phyloP scores from a whole-genome alignment of 805 yeast species.

The Brettanomyces custersianus region DNA sequence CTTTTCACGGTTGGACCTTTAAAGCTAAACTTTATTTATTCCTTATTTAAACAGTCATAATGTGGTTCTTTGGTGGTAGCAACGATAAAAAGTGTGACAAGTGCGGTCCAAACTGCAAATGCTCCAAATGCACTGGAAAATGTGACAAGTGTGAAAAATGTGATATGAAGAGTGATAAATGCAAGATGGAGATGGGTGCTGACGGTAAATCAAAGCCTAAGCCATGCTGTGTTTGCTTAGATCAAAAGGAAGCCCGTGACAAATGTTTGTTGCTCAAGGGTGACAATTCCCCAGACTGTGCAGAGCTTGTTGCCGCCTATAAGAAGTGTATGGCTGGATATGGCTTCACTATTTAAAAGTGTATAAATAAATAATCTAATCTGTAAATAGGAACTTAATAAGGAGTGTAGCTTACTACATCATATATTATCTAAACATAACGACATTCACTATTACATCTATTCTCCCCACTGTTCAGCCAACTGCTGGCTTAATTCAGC shows the following conservation, averaged over 20 bases:
- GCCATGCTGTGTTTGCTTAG: conserved; percentile 94
- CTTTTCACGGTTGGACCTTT: too few species aligned
- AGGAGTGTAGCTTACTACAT: too few species aligned
- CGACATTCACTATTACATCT: neutral
- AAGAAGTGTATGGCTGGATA: conserved; percentile 86
- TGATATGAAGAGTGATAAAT: conserved; percentile 2
- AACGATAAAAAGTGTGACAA: neutral
- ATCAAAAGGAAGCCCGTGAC: conserved; percentile 54
- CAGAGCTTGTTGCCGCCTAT: conserved; percentile 59
- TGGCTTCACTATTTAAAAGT: conserved; percentile 60
- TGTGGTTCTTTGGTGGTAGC: neutral
- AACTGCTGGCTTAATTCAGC: conserved; percentile 41
- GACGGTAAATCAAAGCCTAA: conserved; percentile 24
- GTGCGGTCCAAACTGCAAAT: too few species aligned
- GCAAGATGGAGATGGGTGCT: neutral
- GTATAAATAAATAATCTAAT: neutral
- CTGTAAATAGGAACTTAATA: neutral
- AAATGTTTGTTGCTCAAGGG: conserved; percentile 81
- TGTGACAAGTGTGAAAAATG: conserved; percentile 1
- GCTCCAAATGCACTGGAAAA: too few species aligned
- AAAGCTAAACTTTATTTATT: too few species aligned
- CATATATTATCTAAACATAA: too few species aligned
- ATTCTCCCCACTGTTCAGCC: conserved; percentile 36
- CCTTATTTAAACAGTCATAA: too few species aligned
- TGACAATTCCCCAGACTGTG: conserved; percentile 76